Evolutionary conservation across 768 basidiomycete species (phyloP).

Genomic region (Suillus plorans): DNA sequence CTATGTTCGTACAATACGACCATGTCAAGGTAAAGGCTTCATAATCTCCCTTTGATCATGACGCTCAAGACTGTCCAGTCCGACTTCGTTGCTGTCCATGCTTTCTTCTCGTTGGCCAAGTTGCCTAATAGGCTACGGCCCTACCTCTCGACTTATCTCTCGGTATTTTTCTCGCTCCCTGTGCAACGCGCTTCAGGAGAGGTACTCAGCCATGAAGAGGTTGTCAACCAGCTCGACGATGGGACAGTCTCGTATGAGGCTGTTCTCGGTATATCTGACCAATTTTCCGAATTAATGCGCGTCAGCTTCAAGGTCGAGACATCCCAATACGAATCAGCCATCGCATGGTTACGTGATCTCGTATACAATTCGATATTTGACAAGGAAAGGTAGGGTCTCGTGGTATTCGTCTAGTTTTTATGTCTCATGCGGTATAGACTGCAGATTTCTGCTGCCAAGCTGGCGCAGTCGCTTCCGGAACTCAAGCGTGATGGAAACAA

Average conservation of each 20-base stretch:
- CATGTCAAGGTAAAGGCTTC: conserved; percentile 71
- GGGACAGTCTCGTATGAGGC: conserved; percentile 88
- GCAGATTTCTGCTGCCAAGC: conserved; percentile 81
- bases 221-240: conserved; percentile 86
- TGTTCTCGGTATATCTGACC: conserved; percentile 57
- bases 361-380: conserved; percentile 76
- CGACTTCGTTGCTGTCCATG: conserved; percentile 84
- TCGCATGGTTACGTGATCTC: conserved; percentile 85
- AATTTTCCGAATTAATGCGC: conserved; percentile 74
- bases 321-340: conserved; percentile 72
- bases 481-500: conserved; percentile 86
- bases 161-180: conserved; percentile 87
- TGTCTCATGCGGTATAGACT: conserved; percentile 47
- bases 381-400: conserved; percentile 60
- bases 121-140: conserved; percentile 77
- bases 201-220: conserved; percentile 79
- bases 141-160: conserved; percentile 77
- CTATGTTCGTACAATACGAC: conserved; percentile 93
- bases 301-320: conserved; percentile 85
- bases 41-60: conserved; percentile 4
- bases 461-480: conserved; percentile 87
- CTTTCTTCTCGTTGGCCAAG: conserved; percentile 72
- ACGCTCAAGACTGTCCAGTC: conserved; percentile 51
- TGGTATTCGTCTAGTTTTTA: conserved; percentile 1
- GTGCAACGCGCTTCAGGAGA: conserved; percentile 70